Conservation (phyloP, 768 basidiomycete genomes). For the Russula lepida region DNA sequence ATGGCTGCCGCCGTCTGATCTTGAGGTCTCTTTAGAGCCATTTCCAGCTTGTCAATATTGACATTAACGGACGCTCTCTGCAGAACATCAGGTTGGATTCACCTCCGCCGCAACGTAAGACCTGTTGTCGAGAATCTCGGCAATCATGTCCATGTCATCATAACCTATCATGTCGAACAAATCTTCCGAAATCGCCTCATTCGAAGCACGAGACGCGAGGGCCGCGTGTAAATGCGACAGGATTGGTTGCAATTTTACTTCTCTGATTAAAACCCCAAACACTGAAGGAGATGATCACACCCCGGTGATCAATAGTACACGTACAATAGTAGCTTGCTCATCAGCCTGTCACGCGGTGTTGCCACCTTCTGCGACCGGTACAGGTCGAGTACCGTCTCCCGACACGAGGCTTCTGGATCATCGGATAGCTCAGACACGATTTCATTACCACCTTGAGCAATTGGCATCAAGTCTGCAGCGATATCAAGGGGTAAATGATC, state of each 20-base stretch:
- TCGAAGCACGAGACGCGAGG: conserved; percentile 41
- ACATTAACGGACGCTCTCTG: conserved; percentile 1
- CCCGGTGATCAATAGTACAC: conserved; percentile 1
- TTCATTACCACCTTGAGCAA: conserved; percentile 9
- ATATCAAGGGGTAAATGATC: not conserved
- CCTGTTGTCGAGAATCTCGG: conserved; percentile 59
- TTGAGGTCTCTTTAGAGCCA: not conserved
- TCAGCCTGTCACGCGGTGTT: conserved; percentile 4
- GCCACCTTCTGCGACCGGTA: conserved; percentile 5
- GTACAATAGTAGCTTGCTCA: conserved; percentile 19
- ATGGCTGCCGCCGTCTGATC: not conserved
- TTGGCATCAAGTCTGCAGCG: not conserved
- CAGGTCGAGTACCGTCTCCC: conserved; percentile 17
- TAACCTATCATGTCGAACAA: conserved; percentile 77
- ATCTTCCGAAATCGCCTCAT: conserved; percentile 71
- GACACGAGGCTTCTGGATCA: conserved; percentile 8
- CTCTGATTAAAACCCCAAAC: conserved; percentile 20
- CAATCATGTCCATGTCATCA: conserved; percentile 72
- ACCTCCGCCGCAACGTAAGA: conserved; percentile 42
- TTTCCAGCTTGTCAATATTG: conserved; percentile 10
- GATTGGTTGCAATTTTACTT: conserved; percentile 24
- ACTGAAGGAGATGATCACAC: not conserved
- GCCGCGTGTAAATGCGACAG: conserved; percentile 28
- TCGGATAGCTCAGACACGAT: conserved; percentile 8
- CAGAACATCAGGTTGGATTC: conserved; percentile 11